These are phyloP conservation scores for Apiospora malaysiana DNA, from an alignment of 2,329 filamentous ascomycete genomes.

Conservation along the genomic window DNA sequence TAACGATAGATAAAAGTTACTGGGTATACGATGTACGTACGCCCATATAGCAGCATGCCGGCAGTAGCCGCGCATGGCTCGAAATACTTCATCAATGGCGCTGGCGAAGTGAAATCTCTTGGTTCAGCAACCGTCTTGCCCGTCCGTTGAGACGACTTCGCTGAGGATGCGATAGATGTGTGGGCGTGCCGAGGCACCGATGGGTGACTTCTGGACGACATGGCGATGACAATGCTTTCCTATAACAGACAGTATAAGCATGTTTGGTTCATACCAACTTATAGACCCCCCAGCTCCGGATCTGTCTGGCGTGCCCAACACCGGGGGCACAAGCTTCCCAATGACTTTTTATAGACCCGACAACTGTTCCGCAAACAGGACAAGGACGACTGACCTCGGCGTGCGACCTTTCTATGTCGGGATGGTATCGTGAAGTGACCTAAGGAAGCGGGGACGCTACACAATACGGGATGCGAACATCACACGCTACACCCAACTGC, in stretches of 20 bases:
- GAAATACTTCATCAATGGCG: slow-evolving; percentile 63
- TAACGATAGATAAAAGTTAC: neutral
- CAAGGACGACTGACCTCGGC: slow-evolving; percentile 37
- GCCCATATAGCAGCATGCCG: slow-evolving; percentile 86
- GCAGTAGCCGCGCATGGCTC: slow-evolving; percentile 91
- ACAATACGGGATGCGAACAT: slow-evolving; percentile 49
- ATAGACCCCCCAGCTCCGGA: neutral
- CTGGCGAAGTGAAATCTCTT: slow-evolving; percentile 59
- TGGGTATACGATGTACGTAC: slow-evolving; percentile 32
- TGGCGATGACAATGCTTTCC: slow-evolving; percentile 50
- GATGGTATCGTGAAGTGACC: slow-evolving; percentile 44
- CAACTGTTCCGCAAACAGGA: slow-evolving; percentile 6
- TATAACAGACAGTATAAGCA: slow-evolving; percentile 35
- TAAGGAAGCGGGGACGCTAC: slow-evolving; percentile 47
- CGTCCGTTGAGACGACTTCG: slow-evolving; percentile 55
- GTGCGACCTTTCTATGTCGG: slow-evolving; percentile 38
- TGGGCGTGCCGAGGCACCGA: slow-evolving; percentile 62
- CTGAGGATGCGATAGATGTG: slow-evolving; percentile 60
- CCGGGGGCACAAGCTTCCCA: slow-evolving; percentile 18
- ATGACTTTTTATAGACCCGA: slow-evolving; percentile 23
- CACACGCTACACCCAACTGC: slow-evolving; percentile 48
- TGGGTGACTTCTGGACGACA: slow-evolving; percentile 60
- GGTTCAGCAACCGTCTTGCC: slow-evolving; percentile 46
- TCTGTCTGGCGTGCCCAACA: neutral
- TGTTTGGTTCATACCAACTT: slow-evolving; percentile 23